Conservation (phyloP, 176 grass and related monocot genomes). For the Lolium perenne region DNA sequence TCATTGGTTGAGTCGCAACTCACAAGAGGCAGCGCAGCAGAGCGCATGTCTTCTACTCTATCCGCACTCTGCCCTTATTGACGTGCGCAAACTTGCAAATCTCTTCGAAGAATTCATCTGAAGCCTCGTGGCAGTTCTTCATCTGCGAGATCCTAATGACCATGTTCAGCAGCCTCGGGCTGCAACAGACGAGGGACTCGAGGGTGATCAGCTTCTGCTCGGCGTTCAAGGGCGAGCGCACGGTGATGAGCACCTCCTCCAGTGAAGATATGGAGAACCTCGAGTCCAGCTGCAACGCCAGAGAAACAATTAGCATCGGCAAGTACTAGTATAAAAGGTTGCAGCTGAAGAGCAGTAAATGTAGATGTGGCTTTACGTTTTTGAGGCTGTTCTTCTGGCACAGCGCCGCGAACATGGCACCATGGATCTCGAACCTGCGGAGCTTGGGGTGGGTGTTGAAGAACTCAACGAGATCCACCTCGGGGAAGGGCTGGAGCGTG, state of each 20-base stretch:
- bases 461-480: slow-evolving; percentile 87
- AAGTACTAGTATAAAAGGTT: neutral
- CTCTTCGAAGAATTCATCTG: slow-evolving; percentile 94
- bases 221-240: slow-evolving; percentile 85
- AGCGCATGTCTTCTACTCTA: too few species aligned
- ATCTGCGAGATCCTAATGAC: slow-evolving; percentile 90
- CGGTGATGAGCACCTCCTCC: slow-evolving; percentile 82
- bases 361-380: slow-evolving; percentile 56
- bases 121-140: slow-evolving; percentile 83
- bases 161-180: slow-evolving; percentile 65
- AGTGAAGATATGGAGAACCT: slow-evolving; percentile 71
- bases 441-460: slow-evolving; percentile 87
- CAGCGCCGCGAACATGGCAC: slow-evolving; percentile 84
- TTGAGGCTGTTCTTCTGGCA: slow-evolving; percentile 97
- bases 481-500: slow-evolving; percentile 77
- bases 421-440: slow-evolving; percentile 85
- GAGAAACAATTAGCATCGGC: slow-evolving; percentile 7
- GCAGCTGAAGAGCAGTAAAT: too few species aligned
- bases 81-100: slow-evolving; percentile 81
- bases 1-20: neutral
- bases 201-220: slow-evolving; percentile 90
- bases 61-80: slow-evolving; percentile 58
- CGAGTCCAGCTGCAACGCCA: slow-evolving; percentile 71
- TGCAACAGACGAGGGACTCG: slow-evolving; percentile 73
- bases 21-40: neutral